Base-by-base conservation (phyloP, 2,329 filamentous ascomycete species). In the Alternaria infectoria region DNA sequence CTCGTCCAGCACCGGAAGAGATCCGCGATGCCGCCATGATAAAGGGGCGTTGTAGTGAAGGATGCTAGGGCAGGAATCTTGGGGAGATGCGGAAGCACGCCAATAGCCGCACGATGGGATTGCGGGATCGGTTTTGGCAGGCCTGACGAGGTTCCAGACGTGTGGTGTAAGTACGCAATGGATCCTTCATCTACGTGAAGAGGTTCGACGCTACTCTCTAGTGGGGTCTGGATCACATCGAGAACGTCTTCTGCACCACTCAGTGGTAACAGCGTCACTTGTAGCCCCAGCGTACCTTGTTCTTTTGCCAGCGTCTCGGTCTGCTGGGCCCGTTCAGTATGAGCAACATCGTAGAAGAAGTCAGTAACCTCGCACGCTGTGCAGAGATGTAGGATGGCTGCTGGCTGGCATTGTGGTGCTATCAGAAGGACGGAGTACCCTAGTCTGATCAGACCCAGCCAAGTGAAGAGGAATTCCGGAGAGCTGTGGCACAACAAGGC, bases 41-140 rank as follows among this genome's bases (percentile, higher is more conserved):
- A 91, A 0, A 91, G 80, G 0, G 89, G 89, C 3, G 89, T 91
- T 0, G 88, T 89, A 0, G 88, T 88, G 68, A 90, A 90, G 0
- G 87, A 89, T 0, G 87, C 85, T 3, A 79, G 71, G 70, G 66
- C 9, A 1, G 69, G 70, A 49, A 67, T 68, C 12, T 60, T 64
- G 10, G 70, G 71, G 13, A 89, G 82, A 3, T 75, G 75, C 8
- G 87, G 87, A 0, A 90, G 79, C 0, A 86, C 86, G 3, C 84
- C 85, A 4, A 88, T 83, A 4, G 84, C 86, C 11, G 82, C 86
- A 49, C 81, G 81, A 69, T 90, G 87, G 2, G 81, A 83, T 62
- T 90, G 88, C 0, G 84, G 82, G 1, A 91, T 89, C 0, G 87
- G 86, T 62, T 90, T 90, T 0, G 89, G 88, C 2, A 88, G 73